A percentile compares a stretch with the other conserved stretches of the same genome.
phyloP scores from a whole-genome alignment of 2,329 filamentous ascomycete species.

The Zymoseptoria tritici region DNA sequence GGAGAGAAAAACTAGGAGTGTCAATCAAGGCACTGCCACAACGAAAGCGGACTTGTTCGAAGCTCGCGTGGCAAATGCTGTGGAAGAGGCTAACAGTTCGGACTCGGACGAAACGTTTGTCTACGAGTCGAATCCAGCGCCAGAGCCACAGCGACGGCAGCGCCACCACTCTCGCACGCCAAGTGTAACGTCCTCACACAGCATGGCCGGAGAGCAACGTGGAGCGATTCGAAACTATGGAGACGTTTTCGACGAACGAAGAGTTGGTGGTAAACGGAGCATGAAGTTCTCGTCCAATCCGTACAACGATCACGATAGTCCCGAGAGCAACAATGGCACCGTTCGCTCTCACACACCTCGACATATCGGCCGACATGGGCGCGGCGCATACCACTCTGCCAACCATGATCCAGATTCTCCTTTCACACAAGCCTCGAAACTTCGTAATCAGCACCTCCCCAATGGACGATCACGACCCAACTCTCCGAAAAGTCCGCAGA shows the following conservation, averaged over 20 bases:
- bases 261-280: slow-evolving; percentile 70
- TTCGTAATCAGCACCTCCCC: slow-evolving; percentile 47
- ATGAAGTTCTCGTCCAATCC: slow-evolving; percentile 91
- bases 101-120: slow-evolving; percentile 98
- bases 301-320: slow-evolving; percentile 46
- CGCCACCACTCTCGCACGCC: slow-evolving; percentile 91
- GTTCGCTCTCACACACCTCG: slow-evolving; percentile 60
- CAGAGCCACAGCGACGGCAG: slow-evolving; percentile 53
- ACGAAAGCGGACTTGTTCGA: slow-evolving; percentile 98
- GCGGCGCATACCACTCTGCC: slow-evolving; percentile 59
- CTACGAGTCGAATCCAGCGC: slow-evolving; percentile 85
- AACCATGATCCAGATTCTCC: slow-evolving; percentile 74
- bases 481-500: slow-evolving; percentile 53
- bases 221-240: slow-evolving; percentile 57
- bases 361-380: slow-evolving; percentile 71
- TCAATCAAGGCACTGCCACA: slow-evolving; percentile 68
- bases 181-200: slow-evolving; percentile 74
- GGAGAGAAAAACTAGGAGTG: slow-evolving; percentile 64
- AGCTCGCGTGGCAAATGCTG: slow-evolving; percentile 88
- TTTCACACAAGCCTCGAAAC: slow-evolving; percentile 63
- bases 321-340: slow-evolving; percentile 35
- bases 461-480: slow-evolving; percentile 49
- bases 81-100: slow-evolving; percentile 92
- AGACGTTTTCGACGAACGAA: slow-evolving; percentile 55
- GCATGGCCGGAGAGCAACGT: slow-evolving; percentile 55